phyloP scores from a whole-genome alignment of 108 stramenopile genomes.

The Fragilariopsis cylindrus region DNA sequence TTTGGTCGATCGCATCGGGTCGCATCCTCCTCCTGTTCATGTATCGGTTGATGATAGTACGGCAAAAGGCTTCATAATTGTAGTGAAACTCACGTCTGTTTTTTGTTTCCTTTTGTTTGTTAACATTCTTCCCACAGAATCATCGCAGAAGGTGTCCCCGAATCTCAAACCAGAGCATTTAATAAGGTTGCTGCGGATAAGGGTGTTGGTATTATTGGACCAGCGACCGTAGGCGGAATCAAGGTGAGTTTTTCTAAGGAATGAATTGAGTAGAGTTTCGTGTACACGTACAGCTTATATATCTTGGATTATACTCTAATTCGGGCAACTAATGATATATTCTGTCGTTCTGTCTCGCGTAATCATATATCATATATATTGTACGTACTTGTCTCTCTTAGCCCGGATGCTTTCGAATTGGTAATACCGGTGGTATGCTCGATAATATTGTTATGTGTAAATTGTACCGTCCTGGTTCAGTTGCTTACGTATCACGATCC shows the following conservation, averaged over 20 bases:
- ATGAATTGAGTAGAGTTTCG: not conserved
- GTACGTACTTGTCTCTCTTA: not conserved
- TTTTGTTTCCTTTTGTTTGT: not conserved
- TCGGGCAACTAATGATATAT: not conserved
- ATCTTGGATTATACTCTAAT: not conserved
- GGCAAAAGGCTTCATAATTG: too few relatives aligned
- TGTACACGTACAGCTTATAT: not conserved
- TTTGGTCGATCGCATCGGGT: too few relatives aligned
- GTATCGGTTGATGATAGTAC: too few relatives aligned
- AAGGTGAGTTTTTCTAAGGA: slow-evolving; percentile 17
- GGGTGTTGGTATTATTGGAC: slow-evolving; percentile 88
- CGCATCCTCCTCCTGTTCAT: too few relatives aligned
- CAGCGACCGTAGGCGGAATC: slow-evolving; percentile 93
- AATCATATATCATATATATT: too few relatives aligned
- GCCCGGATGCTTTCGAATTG: slow-evolving; percentile 93
- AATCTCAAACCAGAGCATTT: slow-evolving; percentile 78
- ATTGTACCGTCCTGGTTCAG: slow-evolving; percentile 80
- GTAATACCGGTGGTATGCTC: slow-evolving; percentile 94
- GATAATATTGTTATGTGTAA: slow-evolving; percentile 93
- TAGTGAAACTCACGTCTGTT: too few relatives aligned
- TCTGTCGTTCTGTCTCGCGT: not conserved
- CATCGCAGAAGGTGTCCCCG: slow-evolving; percentile 94
- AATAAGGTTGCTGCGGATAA: slow-evolving; percentile 70
- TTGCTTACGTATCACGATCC: slow-evolving; percentile 89
- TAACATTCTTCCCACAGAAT: slow-evolving; percentile 31